Conservation (phyloP, 2,329 filamentous ascomycete genomes). For the Blumeria graminis region DNA sequence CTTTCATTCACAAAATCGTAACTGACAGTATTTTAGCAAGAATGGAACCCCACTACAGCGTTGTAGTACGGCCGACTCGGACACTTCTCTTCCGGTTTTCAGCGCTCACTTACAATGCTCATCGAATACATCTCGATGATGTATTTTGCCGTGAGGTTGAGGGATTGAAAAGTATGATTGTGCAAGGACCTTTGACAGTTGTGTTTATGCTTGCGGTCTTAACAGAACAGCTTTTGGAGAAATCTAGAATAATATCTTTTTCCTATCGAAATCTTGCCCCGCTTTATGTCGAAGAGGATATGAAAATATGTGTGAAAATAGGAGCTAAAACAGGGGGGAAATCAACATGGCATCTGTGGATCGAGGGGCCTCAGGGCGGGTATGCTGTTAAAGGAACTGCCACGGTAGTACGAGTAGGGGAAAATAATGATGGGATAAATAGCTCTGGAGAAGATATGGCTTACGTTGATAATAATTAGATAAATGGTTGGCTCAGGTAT, state of each 20-base stretch:
- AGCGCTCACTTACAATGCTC: slow-evolving; percentile 77
- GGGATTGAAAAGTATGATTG: slow-evolving; percentile 48
- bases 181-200: slow-evolving; percentile 68
- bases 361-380: slow-evolving; percentile 34
- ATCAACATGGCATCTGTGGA: slow-evolving; percentile 34
- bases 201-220: slow-evolving; percentile 52
- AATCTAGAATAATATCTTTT: slow-evolving; percentile 27
- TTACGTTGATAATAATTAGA: too few species aligned
- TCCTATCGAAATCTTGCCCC: slow-evolving; percentile 66
- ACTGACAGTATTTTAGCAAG: slow-evolving; percentile 3
- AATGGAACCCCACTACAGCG: slow-evolving; percentile 23
- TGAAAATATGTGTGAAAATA: slow-evolving; percentile 41
- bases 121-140: slow-evolving; percentile 67
- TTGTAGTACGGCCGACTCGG: slow-evolving; percentile 39
- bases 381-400: slow-evolving; percentile 37
- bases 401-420: slow-evolving; percentile 3
- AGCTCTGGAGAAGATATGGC: too few species aligned
- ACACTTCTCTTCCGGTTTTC: slow-evolving; percentile 73
- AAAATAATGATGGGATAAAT: too few species aligned
- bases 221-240: slow-evolving; percentile 20
- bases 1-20: slow-evolving; percentile 3
- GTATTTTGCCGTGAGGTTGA: slow-evolving; percentile 46
- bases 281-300: slow-evolving; percentile 46
- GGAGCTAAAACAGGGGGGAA: slow-evolving; percentile 1
- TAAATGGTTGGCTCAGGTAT: too few species aligned